These are phyloP conservation scores for Tetrahymena borealis DNA, from an alignment of 73 alveolate genomes.

Conservation along the genomic window DNA sequence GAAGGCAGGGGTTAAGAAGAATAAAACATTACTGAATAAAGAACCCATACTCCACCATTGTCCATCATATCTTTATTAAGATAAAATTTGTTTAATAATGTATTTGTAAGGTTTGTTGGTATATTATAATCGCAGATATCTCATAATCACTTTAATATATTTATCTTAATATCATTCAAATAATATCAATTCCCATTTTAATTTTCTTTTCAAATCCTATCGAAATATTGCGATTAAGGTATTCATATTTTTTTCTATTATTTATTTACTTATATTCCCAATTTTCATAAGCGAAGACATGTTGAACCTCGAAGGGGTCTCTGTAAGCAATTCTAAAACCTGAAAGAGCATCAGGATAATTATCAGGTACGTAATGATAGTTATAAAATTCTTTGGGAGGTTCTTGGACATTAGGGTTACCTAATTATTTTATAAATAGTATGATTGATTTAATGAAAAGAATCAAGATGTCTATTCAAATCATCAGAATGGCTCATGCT, in stretches of 20 bases:
- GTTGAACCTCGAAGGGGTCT: background rate
- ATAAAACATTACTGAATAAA: background rate
- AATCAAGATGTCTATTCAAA: background rate
- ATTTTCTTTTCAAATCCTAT: background rate
- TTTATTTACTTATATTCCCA: background rate
- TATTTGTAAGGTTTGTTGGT: too few relatives aligned
- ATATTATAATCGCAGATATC: too few relatives aligned
- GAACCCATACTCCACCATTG: slow-evolving; percentile 1
- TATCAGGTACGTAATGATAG: background rate
- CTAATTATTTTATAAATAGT: background rate
- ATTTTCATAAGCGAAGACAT: background rate
- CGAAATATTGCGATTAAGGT: background rate
- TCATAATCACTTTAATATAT: background rate
- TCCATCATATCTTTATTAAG: background rate
- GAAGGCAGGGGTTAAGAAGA: background rate
- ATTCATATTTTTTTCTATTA: background rate
- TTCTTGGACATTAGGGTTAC: background rate
- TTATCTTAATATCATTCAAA: background rate
- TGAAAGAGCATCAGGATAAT: background rate
- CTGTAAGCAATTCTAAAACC: background rate
- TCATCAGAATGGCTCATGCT: background rate
- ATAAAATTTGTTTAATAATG: background rate
- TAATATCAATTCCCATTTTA: background rate
- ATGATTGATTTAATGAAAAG: background rate
- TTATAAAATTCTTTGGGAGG: background rate